These are phyloP conservation scores for Exophiala phaeomuriformis DNA, from an alignment of 2,329 filamentous ascomycete species.

Conservation along the genomic window DNA sequence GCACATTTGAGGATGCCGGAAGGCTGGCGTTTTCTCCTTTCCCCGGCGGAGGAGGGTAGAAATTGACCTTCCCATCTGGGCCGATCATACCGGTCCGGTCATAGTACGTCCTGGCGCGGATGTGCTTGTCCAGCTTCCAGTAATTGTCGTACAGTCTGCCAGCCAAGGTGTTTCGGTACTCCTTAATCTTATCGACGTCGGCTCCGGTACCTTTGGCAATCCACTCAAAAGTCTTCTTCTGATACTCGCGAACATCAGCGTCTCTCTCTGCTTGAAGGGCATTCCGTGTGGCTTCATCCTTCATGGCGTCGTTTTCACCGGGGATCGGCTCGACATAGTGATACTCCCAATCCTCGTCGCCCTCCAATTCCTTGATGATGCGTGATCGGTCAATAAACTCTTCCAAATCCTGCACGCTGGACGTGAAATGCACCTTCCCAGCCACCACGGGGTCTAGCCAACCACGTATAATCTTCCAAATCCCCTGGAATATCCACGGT, in stretches of 20 bases:
- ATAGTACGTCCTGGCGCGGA: constrained; percentile 75
- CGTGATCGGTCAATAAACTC: constrained; percentile 63
- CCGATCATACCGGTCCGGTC: constrained; percentile 71
- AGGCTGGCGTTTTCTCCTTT: constrained; percentile 13
- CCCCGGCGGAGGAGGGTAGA: constrained; percentile 49
- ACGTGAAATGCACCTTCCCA: constrained; percentile 29
- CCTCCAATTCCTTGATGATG: constrained; percentile 77
- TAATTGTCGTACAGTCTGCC: constrained; percentile 64
- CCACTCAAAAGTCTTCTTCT: constrained; percentile 70
- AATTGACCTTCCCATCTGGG: constrained; percentile 60
- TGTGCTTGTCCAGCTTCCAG: constrained; percentile 81
- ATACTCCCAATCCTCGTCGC: constrained; percentile 78
- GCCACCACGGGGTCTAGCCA: constrained; percentile 71
- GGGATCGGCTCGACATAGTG: constrained; percentile 66
- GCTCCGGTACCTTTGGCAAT: constrained; percentile 48
- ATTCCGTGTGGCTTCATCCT: constrained; percentile 58
- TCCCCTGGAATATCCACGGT: constrained; percentile 97
- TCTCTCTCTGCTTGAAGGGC: constrained; percentile 57
- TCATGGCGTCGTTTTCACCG: constrained; percentile 71
- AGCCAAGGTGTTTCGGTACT: constrained; percentile 56
- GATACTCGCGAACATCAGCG: constrained; percentile 62
- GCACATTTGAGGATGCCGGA: constrained; percentile 5
- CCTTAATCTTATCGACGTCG: constrained; percentile 45
- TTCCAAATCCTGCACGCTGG: constrained; percentile 65
- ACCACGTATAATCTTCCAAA: constrained; percentile 90